Conservation (phyloP, 192 early-diverging fungal genomes). For the Coemansia sp. region DNA sequence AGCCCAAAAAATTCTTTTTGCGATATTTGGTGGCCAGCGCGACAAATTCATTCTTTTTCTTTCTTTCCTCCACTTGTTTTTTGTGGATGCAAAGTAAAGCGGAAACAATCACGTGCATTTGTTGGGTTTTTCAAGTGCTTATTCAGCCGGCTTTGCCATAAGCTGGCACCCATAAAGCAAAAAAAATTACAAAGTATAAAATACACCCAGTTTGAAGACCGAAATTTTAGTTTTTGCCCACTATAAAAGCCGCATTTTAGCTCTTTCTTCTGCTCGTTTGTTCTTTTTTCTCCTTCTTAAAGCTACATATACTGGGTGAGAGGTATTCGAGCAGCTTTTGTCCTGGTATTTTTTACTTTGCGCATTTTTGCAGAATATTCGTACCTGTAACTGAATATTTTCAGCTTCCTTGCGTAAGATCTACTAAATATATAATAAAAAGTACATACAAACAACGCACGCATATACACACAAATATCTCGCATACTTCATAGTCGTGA, state of each 20-base stretch:
- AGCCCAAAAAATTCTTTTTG: no score
- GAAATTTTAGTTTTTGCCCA: neutral
- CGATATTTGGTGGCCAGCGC: no score
- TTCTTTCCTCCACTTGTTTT: neutral
- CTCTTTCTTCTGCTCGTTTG: constrained; percentile 5
- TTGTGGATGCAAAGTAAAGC: neutral
- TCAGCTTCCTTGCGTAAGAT: no score
- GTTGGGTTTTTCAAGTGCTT: neutral
- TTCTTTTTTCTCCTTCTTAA: neutral
- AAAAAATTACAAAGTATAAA: constrained; percentile 5
- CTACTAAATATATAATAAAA: no score
- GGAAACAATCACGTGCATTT: neutral
- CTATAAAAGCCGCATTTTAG: constrained; percentile 10
- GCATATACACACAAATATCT: neutral
- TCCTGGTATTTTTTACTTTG: no score
- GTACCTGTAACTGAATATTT: no score
- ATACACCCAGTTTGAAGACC: neutral
- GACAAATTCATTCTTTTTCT: neutral
- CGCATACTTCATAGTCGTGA: neutral
- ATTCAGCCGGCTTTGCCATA: neutral
- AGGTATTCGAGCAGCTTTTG: no score
- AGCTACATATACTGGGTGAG: constrained; percentile 3
- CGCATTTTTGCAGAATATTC: neutral
- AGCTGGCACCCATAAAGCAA: constrained; percentile 11
- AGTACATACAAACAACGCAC: neutral